Conservation (phyloP, 1,139 yeast genomes). For the Sugiyamaella neomexicana region DNA sequence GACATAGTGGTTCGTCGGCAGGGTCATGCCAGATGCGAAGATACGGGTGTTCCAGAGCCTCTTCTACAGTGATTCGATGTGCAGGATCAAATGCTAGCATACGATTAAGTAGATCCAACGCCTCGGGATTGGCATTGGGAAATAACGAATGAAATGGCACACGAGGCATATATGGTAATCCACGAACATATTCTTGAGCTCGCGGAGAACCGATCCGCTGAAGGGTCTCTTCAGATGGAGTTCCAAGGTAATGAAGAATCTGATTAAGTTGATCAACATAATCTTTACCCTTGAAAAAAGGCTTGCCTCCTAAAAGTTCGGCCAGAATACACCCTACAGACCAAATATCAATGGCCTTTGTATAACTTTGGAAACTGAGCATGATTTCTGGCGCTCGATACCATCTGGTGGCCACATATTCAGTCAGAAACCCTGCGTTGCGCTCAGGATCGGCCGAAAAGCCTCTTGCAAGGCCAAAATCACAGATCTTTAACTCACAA, state of each 20-base stretch:
- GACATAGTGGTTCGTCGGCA: conserved; percentile 87
- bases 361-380: conserved; percentile 88
- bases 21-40: conserved; percentile 96
- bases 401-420: conserved; percentile 98
- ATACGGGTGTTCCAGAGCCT: conserved; percentile 88
- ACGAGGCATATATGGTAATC: conserved; percentile 79
- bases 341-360: conserved; percentile 97
- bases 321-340: conserved; percentile 96
- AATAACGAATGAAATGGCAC: conserved; percentile 71
- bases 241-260: conserved; percentile 80
- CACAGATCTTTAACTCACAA: conserved; percentile 94
- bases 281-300: conserved; percentile 90
- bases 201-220: conserved; percentile 82
- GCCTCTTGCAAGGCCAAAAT: conserved; percentile 97
- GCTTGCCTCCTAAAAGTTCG: conserved; percentile 87
- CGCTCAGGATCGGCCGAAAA: conserved; percentile 79
- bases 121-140: conserved; percentile 85
- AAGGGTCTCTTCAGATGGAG: conserved; percentile 83
- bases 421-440: conserved; percentile 90
- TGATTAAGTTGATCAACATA: conserved; percentile 94
- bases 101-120: conserved; percentile 74
- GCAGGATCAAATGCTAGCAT: conserved; percentile 89
- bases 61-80: conserved; percentile 81
- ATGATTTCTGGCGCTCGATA: conserved; percentile 97
- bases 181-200: conserved; percentile 89